Evolutionary conservation across 163 green algal species (phyloP), one percentile per base, ranked within the genome.

Genomic region (Trebouxiophyceae sp.): DNA sequence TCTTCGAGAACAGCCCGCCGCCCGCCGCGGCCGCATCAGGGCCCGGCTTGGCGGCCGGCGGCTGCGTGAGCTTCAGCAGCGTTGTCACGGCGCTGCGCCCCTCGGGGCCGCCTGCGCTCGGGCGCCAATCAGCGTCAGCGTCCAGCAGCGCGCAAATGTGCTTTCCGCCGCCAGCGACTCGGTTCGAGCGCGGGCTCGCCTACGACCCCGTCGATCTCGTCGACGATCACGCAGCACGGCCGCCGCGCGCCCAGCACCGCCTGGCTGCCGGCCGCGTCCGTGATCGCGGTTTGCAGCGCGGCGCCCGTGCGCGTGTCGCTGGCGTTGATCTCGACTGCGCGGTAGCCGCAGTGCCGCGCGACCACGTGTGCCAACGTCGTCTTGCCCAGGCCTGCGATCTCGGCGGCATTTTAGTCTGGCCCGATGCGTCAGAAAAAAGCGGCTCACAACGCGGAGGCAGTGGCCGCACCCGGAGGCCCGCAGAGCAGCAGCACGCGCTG

Each of bases 341-440:
- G 75, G 74, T 98, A 99, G 34, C 93, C 92, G 71, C 92, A 97
- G 72, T 98, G 92, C 22, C 66, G 59, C 0, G 92, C 93, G 2
- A 86, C 84, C 12, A 97, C 81, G 65, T 97, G 90, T 2, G 90
- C 93, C 29, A 98, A 76, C 2, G 91, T 98, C 2, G 93, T 98
- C 77, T 99, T 99, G 50, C 93, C 93, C 26, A 93, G 65, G 28
- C 92, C 87, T 91, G 77, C 46, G 56, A n/a, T n/a, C n/a, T n/a
- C 44, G 19, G 12, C n/a, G n/a, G n/a, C n/a, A n/a, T n/a, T n/a
- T n/a, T n/a, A n/a, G n/a, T n/a, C n/a, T n/a, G n/a, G n/a, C n/a
- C n/a, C n/a, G n/a, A n/a, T 8, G 39, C 8, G 8, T n/a, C 12
- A 50, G 8, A 50, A 50, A 50, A 16, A 50, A 33, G 54, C 23